phyloP scores from a whole-genome alignment of 2,329 filamentous ascomycete species.

The Colletotrichum magnum region DNA sequence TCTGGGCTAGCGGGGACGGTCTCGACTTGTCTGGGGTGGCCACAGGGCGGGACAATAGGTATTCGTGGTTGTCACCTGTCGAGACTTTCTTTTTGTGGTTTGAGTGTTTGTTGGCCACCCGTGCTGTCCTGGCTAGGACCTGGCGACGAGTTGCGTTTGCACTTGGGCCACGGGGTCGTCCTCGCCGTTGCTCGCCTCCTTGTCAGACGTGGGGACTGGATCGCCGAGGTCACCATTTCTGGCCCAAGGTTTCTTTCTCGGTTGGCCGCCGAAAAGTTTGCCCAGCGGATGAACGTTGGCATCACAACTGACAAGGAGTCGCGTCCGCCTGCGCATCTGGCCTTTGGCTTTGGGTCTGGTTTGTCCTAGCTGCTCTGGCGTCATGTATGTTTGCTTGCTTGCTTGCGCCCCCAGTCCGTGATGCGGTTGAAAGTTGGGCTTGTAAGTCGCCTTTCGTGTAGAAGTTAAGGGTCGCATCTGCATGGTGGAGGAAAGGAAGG shows the following conservation, averaged over 20 bases:
- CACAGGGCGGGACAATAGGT: not conserved
- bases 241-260: conserved; percentile 32
- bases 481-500: not conserved
- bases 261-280: conserved; percentile 32
- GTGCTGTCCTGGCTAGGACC: not conserved
- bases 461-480: not conserved
- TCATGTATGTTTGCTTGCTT: conserved; percentile 1
- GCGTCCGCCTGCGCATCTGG: not conserved
- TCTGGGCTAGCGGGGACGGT: conserved; percentile 9
- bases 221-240: conserved; percentile 15
- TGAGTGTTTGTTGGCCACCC: not conserved
- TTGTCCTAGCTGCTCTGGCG: not conserved
- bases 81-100: conserved; percentile 11
- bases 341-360: not conserved
- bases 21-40: conserved; percentile 1
- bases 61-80: conserved; percentile 18
- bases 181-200: conserved; percentile 7
- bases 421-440: not conserved
- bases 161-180: conserved; percentile 31
- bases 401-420: not conserved
- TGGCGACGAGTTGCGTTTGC: conserved; percentile 6
- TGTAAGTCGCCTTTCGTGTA: conserved; percentile 1
- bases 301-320: conserved; percentile 12
- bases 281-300: not conserved
- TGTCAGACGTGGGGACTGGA: conserved; percentile 11